Evolutionary conservation across 1,139 yeast species (phyloP).

Genomic region (Scheffersomyces cryptocercus): DNA sequence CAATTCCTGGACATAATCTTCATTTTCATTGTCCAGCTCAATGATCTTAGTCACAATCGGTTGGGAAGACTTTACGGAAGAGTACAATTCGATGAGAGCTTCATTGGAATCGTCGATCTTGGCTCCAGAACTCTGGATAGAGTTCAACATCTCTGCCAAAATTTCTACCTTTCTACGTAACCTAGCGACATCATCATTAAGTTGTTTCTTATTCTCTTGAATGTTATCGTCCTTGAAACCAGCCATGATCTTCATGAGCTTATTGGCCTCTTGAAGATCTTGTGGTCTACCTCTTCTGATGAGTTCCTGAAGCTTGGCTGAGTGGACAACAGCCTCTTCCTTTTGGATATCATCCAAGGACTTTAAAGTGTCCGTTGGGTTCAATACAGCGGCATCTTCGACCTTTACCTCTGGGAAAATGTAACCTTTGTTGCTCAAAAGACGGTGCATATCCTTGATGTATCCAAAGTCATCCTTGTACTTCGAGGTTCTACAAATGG

Average conservation of each 20-base stretch:
- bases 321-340: conserved; percentile 90
- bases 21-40: conserved; percentile 65
- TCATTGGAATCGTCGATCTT: conserved; percentile 58
- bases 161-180: conserved; percentile 87
- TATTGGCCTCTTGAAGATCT: conserved; percentile 94
- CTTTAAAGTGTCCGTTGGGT: conserved; percentile 87
- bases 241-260: conserved; percentile 96
- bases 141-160: conserved; percentile 81
- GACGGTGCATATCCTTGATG: conserved; percentile 93
- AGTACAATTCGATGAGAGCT: conserved; percentile 75
- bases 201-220: conserved; percentile 71
- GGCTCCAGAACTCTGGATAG: conserved; percentile 50
- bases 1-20: conserved; percentile 64
- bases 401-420: conserved; percentile 87
- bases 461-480: conserved; percentile 91
- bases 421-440: conserved; percentile 84
- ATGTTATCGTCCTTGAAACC: conserved; percentile 86
- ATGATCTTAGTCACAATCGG: conserved; percentile 86
- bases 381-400: conserved; percentile 91
- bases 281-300: conserved; percentile 95
- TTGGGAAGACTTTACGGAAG: conserved; percentile 78
- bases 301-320: conserved; percentile 93
- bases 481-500: conserved; percentile 86
- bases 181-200: conserved; percentile 82
- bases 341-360: conserved; percentile 87